These are phyloP conservation scores for Colletotrichum lini DNA, from an alignment of 2,329 filamentous ascomycete genomes.

Conservation along the genomic window DNA sequence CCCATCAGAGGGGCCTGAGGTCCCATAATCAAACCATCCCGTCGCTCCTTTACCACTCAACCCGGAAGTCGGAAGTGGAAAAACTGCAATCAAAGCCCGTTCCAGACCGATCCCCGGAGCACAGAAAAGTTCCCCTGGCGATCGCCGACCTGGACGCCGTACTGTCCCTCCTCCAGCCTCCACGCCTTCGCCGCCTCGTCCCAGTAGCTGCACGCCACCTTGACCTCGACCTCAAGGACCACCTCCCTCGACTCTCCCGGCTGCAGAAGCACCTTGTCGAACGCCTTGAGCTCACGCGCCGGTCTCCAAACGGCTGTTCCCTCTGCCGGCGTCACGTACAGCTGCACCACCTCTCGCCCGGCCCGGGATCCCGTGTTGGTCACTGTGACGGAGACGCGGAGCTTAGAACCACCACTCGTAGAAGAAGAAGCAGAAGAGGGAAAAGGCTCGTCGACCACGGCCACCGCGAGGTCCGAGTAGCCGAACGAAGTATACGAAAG, in stretches of 20 bases:
- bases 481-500: constrained; percentile 36
- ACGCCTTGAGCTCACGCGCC: constrained; percentile 41
- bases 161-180: constrained; percentile 34
- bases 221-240: constrained; percentile 26
- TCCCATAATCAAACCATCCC: too few species aligned
- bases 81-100: constrained; percentile 12
- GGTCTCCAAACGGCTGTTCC: constrained; percentile 35
- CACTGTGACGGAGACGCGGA: constrained; percentile 62
- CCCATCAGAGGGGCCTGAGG: too few species aligned
- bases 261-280: constrained; percentile 34
- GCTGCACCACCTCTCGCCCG: constrained; percentile 50
- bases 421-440: not conserved
- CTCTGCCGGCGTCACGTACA: constrained; percentile 47
- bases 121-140: constrained; percentile 19
- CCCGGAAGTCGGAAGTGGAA: not conserved
- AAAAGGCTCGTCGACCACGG: constrained; percentile 38
- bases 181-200: constrained; percentile 31
- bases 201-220: constrained; percentile 39
- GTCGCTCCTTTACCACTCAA: too few species aligned
- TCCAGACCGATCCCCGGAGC: constrained; percentile 16
- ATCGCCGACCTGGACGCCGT: constrained; percentile 34
- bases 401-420: constrained; percentile 35
- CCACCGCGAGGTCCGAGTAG: constrained; percentile 16
- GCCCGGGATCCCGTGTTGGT: constrained; percentile 45
- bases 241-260: constrained; percentile 23